A percentile compares a stretch with the other conserved stretches of the same genome.
Conservation (phyloP, 2,329 filamentous ascomycete species). For the Phialocephala subalpina region DNA sequence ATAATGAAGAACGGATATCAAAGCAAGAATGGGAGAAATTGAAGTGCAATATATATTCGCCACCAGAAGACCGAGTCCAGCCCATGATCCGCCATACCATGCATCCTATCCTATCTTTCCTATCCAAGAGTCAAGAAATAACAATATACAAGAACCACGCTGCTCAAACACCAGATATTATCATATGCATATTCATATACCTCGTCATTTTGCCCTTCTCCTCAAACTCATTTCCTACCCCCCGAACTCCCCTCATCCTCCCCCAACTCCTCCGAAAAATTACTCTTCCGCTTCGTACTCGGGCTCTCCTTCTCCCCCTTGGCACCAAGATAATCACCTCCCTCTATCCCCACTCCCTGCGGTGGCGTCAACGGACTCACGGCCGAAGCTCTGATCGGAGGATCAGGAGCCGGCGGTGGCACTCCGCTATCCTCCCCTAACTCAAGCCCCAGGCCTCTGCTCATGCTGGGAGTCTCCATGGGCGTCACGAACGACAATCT, state of each 20-base stretch:
- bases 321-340: constrained; percentile 29
- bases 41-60: too few relatives aligned
- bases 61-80: too few relatives aligned
- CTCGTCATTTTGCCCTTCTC: background rate
- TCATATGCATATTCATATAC: background rate
- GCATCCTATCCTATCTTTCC: background rate
- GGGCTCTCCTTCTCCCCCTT: background rate
- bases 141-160: background rate
- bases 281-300: constrained; percentile 33
- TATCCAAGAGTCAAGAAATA: background rate
- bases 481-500: constrained; percentile 13
- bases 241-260: constrained; percentile 11
- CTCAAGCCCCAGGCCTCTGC: background rate
- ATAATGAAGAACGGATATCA: too few relatives aligned
- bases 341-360: constrained; percentile 13
- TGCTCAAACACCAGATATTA: too few relatives aligned
- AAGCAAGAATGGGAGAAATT: too few relatives aligned
- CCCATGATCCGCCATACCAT: background rate
- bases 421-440: background rate
- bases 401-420: background rate
- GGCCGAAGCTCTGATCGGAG: background rate
- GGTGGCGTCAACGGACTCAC: constrained; percentile 36
- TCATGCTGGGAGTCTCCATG: constrained; percentile 17
- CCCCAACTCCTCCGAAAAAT: constrained; percentile 38
- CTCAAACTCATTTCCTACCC: background rate